phyloP scores from a whole-genome alignment of 2,329 filamentous ascomycete species.

The Paradendryphiella salina region DNA sequence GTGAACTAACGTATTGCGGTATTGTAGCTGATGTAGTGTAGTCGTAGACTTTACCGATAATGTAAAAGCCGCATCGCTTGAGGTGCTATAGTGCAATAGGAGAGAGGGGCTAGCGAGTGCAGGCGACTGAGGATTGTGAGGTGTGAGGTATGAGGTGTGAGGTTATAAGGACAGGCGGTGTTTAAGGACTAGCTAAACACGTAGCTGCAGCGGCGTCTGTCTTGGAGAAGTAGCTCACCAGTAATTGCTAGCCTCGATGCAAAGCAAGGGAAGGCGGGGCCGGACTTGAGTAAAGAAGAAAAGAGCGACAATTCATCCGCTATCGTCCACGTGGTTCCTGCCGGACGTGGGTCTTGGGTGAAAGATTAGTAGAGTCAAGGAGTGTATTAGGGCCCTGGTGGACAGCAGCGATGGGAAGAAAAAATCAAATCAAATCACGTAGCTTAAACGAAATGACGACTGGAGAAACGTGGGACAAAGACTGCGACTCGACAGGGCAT shows the following conservation, averaged over 20 bases:
- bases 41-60: slow-evolving; percentile 23
- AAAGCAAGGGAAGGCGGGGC: slow-evolving; percentile 12
- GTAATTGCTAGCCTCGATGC: slow-evolving; percentile 2
- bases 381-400: slow-evolving; percentile 5
- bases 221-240: not conserved
- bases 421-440: not conserved
- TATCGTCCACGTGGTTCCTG: slow-evolving; percentile 7
- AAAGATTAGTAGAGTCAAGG: not conserved
- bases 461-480: slow-evolving; percentile 2
- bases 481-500: slow-evolving; percentile 10
- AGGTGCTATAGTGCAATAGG: slow-evolving; percentile 6
- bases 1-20: slow-evolving; percentile 23
- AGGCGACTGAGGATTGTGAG: slow-evolving; percentile 5
- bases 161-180: too few relatives aligned
- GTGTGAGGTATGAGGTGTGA: slow-evolving; percentile 5
- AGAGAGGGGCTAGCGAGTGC: slow-evolving; percentile 11
- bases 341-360: slow-evolving; percentile 1
- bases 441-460: slow-evolving; percentile 9
- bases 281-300: slow-evolving; percentile 7
- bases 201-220: not conserved
- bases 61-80: slow-evolving; percentile 25
- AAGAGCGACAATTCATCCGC: slow-evolving; percentile 4
- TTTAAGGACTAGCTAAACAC: too few relatives aligned
- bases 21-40: slow-evolving; percentile 16
- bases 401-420: not conserved